Percentiles rank a stretch among this genome's conserved stretches.
Evolutionary conservation across 305 asterid genomes (phyloP).

Genomic region (Fraxinus floribunda): DNA sequence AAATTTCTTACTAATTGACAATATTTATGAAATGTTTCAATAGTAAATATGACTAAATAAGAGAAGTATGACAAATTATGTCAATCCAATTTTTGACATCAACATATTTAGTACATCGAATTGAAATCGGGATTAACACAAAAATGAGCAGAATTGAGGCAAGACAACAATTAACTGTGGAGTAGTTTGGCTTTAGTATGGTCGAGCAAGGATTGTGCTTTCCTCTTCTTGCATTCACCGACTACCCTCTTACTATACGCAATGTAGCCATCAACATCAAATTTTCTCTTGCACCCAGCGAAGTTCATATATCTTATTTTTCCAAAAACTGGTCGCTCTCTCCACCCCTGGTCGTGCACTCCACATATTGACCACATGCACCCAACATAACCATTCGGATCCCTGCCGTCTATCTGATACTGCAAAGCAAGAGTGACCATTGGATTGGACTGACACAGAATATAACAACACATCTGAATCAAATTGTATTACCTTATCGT

Average conservation of each 20-base stretch:
- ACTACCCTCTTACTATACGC: slow-evolving; percentile 64
- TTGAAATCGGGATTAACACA: neutral
- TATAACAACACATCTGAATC: neutral
- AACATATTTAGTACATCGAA: neutral
- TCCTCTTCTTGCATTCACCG: slow-evolving; percentile 80
- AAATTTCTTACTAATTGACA: too few relatives aligned
- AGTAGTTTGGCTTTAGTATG: slow-evolving; percentile 41
- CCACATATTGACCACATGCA: slow-evolving; percentile 99
- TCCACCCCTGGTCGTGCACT: slow-evolving; percentile 97
- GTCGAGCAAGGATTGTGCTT: slow-evolving; percentile 48
- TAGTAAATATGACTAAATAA: neutral
- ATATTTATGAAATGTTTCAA: neutral
- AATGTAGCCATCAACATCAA: slow-evolving; percentile 79
- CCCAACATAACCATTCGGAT: slow-evolving; percentile 94
- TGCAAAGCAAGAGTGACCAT: slow-evolving; percentile 30
- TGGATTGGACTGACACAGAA: neutral
- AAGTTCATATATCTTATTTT: slow-evolving; percentile 93
- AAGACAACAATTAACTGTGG: slow-evolving; percentile 7
- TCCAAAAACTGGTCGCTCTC: slow-evolving; percentile 78
- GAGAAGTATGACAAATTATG: neutral
- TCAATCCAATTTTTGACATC: neutral
- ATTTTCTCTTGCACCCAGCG: slow-evolving; percentile 94
- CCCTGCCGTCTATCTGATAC: slow-evolving; percentile 92
- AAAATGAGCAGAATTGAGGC: neutral
- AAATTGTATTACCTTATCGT: slow-evolving; percentile 60